Evolutionary conservation across 73 alveolate genomes (phyloP).

Genomic region (Paramecium tetraurelia): DNA sequence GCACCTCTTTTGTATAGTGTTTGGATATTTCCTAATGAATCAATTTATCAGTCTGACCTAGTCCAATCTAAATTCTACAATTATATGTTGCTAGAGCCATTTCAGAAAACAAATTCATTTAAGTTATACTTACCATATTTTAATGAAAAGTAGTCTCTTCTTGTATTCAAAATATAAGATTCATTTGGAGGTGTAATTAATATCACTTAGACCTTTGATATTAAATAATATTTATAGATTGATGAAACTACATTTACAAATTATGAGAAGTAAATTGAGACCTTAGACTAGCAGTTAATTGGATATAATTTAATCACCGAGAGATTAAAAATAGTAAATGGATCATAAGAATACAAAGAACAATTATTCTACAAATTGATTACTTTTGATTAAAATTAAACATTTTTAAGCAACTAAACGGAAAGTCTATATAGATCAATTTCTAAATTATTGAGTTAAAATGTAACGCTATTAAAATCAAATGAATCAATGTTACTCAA

Average conservation of each 20-base stretch:
- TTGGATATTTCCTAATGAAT: slow-evolving; percentile 4
- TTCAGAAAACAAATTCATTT: neutral
- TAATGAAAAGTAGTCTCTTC: neutral
- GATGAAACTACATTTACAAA: neutral
- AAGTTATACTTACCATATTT: neutral
- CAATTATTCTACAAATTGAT: neutral
- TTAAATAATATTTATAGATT: neutral
- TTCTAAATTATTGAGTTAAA: neutral
- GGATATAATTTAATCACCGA: neutral
- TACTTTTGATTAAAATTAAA: neutral
- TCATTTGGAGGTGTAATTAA: neutral
- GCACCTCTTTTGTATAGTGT: neutral
- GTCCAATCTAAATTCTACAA: neutral
- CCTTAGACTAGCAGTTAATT: neutral
- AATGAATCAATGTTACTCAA: neutral
- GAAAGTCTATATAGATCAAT: neutral
- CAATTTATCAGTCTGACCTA: neutral
- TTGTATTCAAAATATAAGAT: neutral
- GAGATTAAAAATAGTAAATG: neutral
- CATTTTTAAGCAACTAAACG: neutral
- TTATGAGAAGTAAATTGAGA: neutral
- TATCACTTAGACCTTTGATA: neutral
- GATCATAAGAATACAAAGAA: neutral
- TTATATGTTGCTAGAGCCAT: neutral
- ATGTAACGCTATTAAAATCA: neutral